Evolutionary conservation across 2,329 filamentous ascomycete species (phyloP).

Genomic region (Talaromyces sp.): DNA sequence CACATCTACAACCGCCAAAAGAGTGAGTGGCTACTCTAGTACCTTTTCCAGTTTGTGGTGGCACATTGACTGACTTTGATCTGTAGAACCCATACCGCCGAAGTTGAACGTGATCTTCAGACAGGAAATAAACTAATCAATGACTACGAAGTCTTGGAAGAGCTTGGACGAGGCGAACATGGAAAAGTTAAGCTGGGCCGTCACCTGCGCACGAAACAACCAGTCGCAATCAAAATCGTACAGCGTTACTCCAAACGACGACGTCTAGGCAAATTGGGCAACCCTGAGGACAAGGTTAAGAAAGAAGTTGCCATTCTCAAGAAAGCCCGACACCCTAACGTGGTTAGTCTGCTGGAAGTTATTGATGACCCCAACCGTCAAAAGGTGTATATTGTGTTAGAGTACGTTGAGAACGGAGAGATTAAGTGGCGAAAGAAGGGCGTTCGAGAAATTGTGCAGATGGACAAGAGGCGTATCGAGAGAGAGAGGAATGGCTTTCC

Average conservation of each 20-base stretch:
- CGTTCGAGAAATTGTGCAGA: constrained; percentile 71
- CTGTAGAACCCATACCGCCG: constrained; percentile 76
- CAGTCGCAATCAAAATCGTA: constrained; percentile 97
- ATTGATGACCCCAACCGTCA: constrained; percentile 94
- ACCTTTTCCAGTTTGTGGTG: neutral
- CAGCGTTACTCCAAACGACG: constrained; percentile 90
- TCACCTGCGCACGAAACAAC: constrained; percentile 67
- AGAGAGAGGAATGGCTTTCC: constrained; percentile 68
- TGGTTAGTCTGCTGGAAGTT: constrained; percentile 90
- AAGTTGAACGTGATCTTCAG: constrained; percentile 80
- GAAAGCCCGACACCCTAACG: constrained; percentile 95
- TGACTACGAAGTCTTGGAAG: constrained; percentile 93
- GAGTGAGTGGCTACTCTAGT: constrained; percentile 52
- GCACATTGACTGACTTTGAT: constrained; percentile 11
- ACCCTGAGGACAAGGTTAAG: constrained; percentile 70
- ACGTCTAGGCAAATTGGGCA: constrained; percentile 71
- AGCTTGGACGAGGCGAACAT: constrained; percentile 91
- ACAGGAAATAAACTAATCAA: constrained; percentile 96
- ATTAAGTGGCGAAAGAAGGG: constrained; percentile 91
- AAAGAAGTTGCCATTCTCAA: constrained; percentile 97
- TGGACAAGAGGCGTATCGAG: constrained; percentile 77
- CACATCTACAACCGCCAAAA: constrained; percentile 68
- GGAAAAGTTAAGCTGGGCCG: constrained; percentile 95
- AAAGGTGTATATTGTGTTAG: constrained; percentile 97
- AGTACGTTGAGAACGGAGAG: constrained; percentile 91